phyloP scores from a whole-genome alignment of 2,329 filamentous ascomycete species.

The Pseudocercospora eumusae region DNA sequence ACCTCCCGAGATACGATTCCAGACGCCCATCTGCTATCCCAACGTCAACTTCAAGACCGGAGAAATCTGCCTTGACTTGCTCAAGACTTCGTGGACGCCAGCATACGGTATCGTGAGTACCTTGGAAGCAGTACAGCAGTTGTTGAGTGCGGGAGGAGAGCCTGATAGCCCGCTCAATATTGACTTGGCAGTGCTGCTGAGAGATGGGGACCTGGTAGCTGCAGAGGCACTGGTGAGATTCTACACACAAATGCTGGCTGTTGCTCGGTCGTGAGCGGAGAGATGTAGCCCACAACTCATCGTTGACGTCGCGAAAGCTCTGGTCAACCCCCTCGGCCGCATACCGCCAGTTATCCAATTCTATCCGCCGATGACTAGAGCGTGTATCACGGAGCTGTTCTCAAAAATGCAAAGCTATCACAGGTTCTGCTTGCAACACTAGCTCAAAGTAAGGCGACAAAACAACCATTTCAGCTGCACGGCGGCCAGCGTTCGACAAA shows the following conservation, averaged over 20 bases:
- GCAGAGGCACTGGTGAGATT: conserved; percentile 70
- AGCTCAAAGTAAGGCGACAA: too few species aligned
- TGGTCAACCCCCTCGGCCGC: too few species aligned
- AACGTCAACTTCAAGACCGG: conserved; percentile 75
- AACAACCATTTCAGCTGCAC: too few species aligned
- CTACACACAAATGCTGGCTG: conserved; percentile 60
- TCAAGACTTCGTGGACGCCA: conserved; percentile 77
- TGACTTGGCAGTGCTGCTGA: conserved; percentile 70
- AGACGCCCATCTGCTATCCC: conserved; percentile 81
- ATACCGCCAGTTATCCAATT: too few species aligned
- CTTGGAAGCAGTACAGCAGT: conserved; percentile 69
- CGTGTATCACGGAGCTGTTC: too few species aligned
- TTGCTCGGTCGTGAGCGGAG: conserved; percentile 7
- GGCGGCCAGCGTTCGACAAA: too few species aligned
- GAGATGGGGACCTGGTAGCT: conserved; percentile 67
- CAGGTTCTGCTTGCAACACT: too few species aligned
- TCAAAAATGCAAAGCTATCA: too few species aligned
- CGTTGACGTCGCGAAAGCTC: too few species aligned
- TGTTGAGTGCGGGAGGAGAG: conserved; percentile 64
- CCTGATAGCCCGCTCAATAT: conserved; percentile 76
- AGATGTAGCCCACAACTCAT: background rate
- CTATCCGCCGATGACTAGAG: too few species aligned
- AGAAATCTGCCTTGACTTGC: conserved; percentile 90
- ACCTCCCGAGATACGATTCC: conserved; percentile 76
- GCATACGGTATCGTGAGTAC: conserved; percentile 78